These are phyloP conservation scores for Candida multigemmis DNA, from an alignment of 805 yeast species.

Conservation along the genomic window DNA sequence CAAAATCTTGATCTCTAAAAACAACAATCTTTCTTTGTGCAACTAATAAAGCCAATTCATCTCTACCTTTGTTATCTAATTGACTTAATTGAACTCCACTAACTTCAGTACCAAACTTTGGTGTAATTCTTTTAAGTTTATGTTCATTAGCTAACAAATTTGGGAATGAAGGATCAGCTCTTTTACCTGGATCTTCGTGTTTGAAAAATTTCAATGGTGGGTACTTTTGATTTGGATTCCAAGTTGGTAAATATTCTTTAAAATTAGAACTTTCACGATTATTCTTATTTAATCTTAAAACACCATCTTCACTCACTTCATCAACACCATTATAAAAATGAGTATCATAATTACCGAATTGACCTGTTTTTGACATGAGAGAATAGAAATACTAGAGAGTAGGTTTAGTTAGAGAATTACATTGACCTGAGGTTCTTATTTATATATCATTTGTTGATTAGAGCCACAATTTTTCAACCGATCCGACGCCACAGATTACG, in stretches of 20 bases:
- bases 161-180: constrained; percentile 51
- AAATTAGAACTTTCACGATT: constrained; percentile 23
- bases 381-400: too few species aligned
- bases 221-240: constrained; percentile 52
- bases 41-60: constrained; percentile 60
- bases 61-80: constrained; percentile 45
- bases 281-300: constrained; percentile 35
- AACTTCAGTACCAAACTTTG: constrained; percentile 63
- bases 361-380: constrained; percentile 4
- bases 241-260: constrained; percentile 59
- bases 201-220: constrained; percentile 47
- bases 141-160: constrained; percentile 37
- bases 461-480: too few species aligned
- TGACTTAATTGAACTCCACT: constrained; percentile 50
- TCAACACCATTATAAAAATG: constrained; percentile 47
- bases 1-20: constrained; percentile 60
- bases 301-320: constrained; percentile 38
- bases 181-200: constrained; percentile 53
- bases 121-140: constrained; percentile 40
- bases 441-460: too few species aligned
- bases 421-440: too few species aligned
- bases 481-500: too few species aligned
- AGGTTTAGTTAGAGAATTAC: too few species aligned
- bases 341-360: constrained; percentile 29
- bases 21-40: constrained; percentile 66